Evolutionary conservation across 2,329 filamentous ascomycete genomes (phyloP).

Genomic region (Penicillium psychrosexuale): DNA sequence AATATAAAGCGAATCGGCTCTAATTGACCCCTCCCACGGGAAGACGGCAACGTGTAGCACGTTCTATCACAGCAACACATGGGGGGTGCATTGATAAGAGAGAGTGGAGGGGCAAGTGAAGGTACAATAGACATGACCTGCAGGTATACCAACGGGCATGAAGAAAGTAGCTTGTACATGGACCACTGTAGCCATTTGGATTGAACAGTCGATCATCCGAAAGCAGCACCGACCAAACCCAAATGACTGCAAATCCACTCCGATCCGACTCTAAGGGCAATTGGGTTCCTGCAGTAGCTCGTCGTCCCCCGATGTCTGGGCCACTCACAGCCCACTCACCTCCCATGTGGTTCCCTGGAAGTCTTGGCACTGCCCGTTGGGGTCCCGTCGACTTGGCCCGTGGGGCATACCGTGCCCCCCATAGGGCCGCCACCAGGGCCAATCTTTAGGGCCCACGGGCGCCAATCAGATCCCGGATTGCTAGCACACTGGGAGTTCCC

Average conservation of each 20-base stretch:
- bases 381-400: constrained; percentile 9
- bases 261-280: constrained; percentile 22
- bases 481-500: constrained; percentile 17
- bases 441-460: background rate
- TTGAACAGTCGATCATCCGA: background rate
- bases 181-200: background rate
- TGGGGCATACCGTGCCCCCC: background rate
- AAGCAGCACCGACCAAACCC: background rate
- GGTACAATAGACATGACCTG: constrained; percentile 4
- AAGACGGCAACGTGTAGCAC: constrained; percentile 8
- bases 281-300: constrained; percentile 20
- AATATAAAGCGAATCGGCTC: constrained; percentile 10
- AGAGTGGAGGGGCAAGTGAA: constrained; percentile 5
- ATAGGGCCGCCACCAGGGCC: background rate
- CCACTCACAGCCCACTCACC: constrained; percentile 15
- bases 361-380: constrained; percentile 12
- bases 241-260: background rate
- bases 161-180: background rate
- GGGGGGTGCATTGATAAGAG: constrained; percentile 21
- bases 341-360: constrained; percentile 14
- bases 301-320: background rate
- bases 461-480: constrained; percentile 16
- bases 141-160: background rate
- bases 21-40: constrained; percentile 7
- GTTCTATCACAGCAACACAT: constrained; percentile 39